Conservation (phyloP, 345 rosid genomes). For the Ceriops decandra region DNA sequence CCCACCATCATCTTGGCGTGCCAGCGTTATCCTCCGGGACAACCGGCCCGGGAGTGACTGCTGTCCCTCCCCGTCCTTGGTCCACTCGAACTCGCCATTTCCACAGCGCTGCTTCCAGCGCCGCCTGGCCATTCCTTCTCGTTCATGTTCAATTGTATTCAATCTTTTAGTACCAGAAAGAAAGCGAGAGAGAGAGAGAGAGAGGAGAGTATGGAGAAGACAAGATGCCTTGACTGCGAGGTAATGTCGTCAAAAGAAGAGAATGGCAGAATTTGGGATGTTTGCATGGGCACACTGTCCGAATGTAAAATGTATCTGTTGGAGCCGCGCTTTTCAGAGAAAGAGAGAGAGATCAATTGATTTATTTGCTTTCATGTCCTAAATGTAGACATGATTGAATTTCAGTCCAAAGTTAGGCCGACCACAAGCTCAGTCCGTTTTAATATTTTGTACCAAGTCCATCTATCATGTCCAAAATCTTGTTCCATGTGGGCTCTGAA, state of each 20-base stretch:
- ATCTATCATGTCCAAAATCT: too few species aligned
- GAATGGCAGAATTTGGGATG: conserved; percentile 26
- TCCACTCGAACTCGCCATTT: conserved; percentile 72
- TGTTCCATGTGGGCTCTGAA: too few species aligned
- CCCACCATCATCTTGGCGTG: conserved; percentile 45
- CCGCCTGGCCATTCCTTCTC: too few species aligned
- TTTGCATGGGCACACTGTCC: too few species aligned
- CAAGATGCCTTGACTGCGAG: conserved; percentile 56
- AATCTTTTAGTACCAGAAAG: background rate
- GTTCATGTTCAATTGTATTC: background rate
- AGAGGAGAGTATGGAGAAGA: conserved; percentile 7
- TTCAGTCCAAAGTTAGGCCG: too few species aligned
- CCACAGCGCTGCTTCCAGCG: conserved; percentile 13
- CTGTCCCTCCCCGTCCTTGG: conserved; percentile 39
- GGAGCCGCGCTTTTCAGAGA: too few species aligned
- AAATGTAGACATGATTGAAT: too few species aligned
- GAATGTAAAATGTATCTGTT: too few species aligned
- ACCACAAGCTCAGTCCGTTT: too few species aligned
- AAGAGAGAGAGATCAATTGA: too few species aligned
- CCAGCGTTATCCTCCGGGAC: conserved; percentile 52
- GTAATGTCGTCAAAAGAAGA: conserved; percentile 44
- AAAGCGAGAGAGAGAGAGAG: background rate
- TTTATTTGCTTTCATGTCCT: too few species aligned
- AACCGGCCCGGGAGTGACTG: conserved; percentile 20
- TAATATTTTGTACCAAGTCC: too few species aligned